A percentile compares a stretch with the other conserved stretches of the same genome.
Evolutionary conservation across 305 asterid species (phyloP).

Genomic region (Solanum hybrid): DNA sequence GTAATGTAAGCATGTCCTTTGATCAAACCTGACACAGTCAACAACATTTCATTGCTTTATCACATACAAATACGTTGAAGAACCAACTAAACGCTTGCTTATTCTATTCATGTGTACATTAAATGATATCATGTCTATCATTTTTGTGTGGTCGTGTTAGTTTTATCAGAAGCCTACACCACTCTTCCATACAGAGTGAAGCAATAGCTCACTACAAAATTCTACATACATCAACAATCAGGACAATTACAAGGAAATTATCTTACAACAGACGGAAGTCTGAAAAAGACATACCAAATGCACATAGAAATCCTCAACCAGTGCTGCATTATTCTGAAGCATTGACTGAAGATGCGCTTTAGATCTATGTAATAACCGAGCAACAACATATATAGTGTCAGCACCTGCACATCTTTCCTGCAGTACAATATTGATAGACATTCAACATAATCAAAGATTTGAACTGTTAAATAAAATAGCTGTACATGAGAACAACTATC

Average conservation of each 20-base stretch:
- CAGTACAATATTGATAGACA: constrained; percentile 31
- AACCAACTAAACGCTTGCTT: neutral
- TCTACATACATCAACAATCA: neutral
- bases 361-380: constrained; percentile 89
- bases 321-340: constrained; percentile 75
- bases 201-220: neutral
- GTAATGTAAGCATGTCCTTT: neutral
- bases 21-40: neutral
- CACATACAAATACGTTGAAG: neutral
- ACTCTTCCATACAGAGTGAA: neutral
- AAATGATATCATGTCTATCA: neutral
- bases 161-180: neutral
- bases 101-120: neutral
- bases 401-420: constrained; percentile 99
- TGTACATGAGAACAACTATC: neutral
- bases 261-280: neutral
- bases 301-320: constrained; percentile 79
- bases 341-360: constrained; percentile 79
- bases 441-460: constrained; percentile 13
- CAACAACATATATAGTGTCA: constrained; percentile 82
- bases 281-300: constrained; percentile 57
- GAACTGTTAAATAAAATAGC: constrained; percentile 4
- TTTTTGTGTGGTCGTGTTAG: neutral
- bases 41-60: neutral
- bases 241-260: neutral